Percentiles rank a stretch among this genome's conserved stretches.
phyloP scores from a whole-genome alignment of 192 early-diverging fungal species.

The Coemansia sp. region DNA sequence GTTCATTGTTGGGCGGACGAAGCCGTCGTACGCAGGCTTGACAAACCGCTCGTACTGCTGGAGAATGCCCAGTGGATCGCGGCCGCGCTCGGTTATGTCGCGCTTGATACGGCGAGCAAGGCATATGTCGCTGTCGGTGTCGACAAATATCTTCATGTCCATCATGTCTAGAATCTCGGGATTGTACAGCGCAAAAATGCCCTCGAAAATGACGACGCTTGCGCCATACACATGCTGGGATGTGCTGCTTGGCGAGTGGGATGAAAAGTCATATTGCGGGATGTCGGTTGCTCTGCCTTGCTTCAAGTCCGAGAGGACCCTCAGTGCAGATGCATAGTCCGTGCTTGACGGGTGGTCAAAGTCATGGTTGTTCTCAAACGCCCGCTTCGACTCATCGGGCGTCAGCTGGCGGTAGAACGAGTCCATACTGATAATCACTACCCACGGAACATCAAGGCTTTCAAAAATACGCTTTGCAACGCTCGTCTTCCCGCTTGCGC shows the following conservation, averaged over 20 bases:
- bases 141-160: slow-evolving; percentile 91
- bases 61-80: slow-evolving; percentile 83
- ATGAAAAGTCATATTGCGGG: slow-evolving; percentile 90
- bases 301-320: slow-evolving; percentile 74
- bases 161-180: slow-evolving; percentile 75
- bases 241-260: slow-evolving; percentile 71
- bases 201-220: slow-evolving; percentile 95
- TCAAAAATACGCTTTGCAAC: slow-evolving; percentile 73
- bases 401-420: slow-evolving; percentile 89
- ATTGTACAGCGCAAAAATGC: slow-evolving; percentile 96
- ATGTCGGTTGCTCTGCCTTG: slow-evolving; percentile 76
- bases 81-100: slow-evolving; percentile 87
- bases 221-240: slow-evolving; percentile 83
- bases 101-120: slow-evolving; percentile 84
- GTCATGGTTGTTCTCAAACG: slow-evolving; percentile 76
- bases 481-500: slow-evolving; percentile 84
- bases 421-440: slow-evolving; percentile 92
- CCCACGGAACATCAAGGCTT: slow-evolving; percentile 77
- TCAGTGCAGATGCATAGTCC: slow-evolving; percentile 75
- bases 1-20: slow-evolving; percentile 89
- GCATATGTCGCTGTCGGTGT: slow-evolving; percentile 91
- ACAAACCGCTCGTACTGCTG: slow-evolving; percentile 91
- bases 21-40: slow-evolving; percentile 91
- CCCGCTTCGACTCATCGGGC: slow-evolving; percentile 66
- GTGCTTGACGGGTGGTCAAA: slow-evolving; percentile 93